These are phyloP conservation scores for Citrus mangshanensis DNA, from an alignment of 345 rosid species.

Conservation along the genomic window DNA sequence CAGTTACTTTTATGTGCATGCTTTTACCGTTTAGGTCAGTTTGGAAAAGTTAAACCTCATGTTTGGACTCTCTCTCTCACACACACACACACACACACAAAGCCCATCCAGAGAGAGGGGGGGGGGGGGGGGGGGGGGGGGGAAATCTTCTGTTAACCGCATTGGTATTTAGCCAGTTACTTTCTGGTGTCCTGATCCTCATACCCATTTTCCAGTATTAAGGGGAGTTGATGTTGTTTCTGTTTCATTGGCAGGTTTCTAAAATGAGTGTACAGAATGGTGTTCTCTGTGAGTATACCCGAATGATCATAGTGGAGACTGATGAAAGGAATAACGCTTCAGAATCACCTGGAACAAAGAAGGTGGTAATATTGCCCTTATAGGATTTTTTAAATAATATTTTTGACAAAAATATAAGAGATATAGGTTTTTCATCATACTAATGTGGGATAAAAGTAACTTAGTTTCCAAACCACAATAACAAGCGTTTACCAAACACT, in stretches of 20 bases:
- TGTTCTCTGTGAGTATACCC: slow-evolving; percentile 67
- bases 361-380: slow-evolving; percentile 31
- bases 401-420: too few relatives aligned
- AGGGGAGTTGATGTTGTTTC: background rate
- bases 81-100: too few relatives aligned
- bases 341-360: slow-evolving; percentile 28
- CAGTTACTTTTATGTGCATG: too few relatives aligned
- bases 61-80: background rate
- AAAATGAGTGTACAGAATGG: slow-evolving; percentile 61
- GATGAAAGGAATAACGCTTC: slow-evolving; percentile 33
- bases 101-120: too few relatives aligned
- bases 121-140: too few relatives aligned
- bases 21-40: background rate
- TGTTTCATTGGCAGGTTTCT: slow-evolving; percentile 43
- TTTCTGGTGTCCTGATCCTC: background rate
- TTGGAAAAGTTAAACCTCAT: background rate
- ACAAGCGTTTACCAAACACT: too few relatives aligned
- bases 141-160: background rate
- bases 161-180: background rate
- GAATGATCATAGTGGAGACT: slow-evolving; percentile 54
- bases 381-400: background rate
- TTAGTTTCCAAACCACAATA: too few relatives aligned
- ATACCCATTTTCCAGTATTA: background rate
- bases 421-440: too few relatives aligned
- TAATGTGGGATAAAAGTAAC: too few relatives aligned